Evolutionary conservation across 371 early-diverging fungal genomes (phyloP), one percentile per base, ranked within the genome.

Genomic region (Dinochytrium kinnereticum): DNA sequence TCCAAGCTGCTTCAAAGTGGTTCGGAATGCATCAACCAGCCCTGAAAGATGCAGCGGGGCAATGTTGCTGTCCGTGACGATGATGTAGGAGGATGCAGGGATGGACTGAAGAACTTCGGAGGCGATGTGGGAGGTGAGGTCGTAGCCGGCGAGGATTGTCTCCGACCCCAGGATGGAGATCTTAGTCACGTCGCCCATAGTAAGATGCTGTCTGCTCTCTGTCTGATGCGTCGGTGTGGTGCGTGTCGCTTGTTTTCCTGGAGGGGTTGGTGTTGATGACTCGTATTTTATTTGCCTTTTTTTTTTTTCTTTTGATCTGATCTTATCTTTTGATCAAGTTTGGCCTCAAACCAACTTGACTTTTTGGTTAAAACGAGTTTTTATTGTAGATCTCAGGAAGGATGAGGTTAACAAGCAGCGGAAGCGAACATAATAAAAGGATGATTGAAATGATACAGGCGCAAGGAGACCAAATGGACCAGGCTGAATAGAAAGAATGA

Each of bases 51-150:
- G 95, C 44, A 93, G 76, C 21, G 85, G 82, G 1, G 92, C 93
- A 70, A 98, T 83, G 82, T 96, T 92, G 38, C 82, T 85, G 83
- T 98, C 98, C 1, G 97, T 95, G 70, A 96, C 87, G 72, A 98
- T 78, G 51, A 95, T 93, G 83, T 94, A 95, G 76, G 92, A 91
- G 28, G 95, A 94, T 3, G 91, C 88, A n/a, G 90, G 87, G 72
- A 94, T 85, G 78, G 81, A 86, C 30, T 84, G 75, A 40, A 94
- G 83, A n/a, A 95, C 83, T 72, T 96, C 94, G 24, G 86, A 78
- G 64, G 91, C 85, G 38, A 96, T 86, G 76, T 91, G 89, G 69
- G 89, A 88, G 10, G 90, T 88, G 59, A 97, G 80, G 78, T 91
- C 91, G 76, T 91, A 91, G 19, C 98, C 98, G 24, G 38, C 64